Conservation (phyloP, 331 rosid species). For the Malus hybrid region DNA sequence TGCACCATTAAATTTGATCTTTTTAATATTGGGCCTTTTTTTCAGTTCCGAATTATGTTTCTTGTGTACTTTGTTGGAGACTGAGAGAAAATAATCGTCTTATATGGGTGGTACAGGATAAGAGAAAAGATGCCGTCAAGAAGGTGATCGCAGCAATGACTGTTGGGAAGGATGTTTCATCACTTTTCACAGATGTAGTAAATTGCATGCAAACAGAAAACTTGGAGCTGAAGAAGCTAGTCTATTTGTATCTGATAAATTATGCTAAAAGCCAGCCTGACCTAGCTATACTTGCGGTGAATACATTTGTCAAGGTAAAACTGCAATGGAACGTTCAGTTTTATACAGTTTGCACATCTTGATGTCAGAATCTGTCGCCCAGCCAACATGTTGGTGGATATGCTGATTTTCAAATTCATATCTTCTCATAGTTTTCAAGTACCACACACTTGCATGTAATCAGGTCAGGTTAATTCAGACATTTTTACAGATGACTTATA, state of each 20-base stretch:
- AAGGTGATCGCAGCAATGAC: conserved; percentile 99
- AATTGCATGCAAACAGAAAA: conserved; percentile 99
- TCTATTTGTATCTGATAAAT: conserved; percentile 87
- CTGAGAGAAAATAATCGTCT: not conserved
- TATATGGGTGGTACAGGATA: conserved; percentile 53
- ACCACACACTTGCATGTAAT: not conserved
- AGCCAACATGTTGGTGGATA: too few relatives aligned
- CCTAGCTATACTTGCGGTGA: conserved; percentile 94
- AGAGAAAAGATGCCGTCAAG: conserved; percentile 98
- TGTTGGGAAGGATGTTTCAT: conserved; percentile 97
- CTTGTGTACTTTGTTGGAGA: not conserved
- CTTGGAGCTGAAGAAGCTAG: conserved; percentile 95
- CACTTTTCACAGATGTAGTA: conserved; percentile 95
- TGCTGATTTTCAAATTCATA: too few relatives aligned
- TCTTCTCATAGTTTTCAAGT: too few relatives aligned
- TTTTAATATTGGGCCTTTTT: too few relatives aligned
- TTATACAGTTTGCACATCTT: not conserved
- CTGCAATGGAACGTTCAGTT: not conserved
- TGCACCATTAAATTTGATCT: too few relatives aligned
- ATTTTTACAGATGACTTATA: not conserved
- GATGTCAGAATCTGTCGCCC: too few relatives aligned
- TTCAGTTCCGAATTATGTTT: not conserved
- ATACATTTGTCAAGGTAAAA: conserved; percentile 95
- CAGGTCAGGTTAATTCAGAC: not conserved
- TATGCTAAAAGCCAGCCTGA: conserved; percentile 99